Evolutionary conservation across 495 filamentous ascomycete species (phyloP), one percentile per base, ranked within the genome.

Genomic region (Evernia prunastri): DNA sequence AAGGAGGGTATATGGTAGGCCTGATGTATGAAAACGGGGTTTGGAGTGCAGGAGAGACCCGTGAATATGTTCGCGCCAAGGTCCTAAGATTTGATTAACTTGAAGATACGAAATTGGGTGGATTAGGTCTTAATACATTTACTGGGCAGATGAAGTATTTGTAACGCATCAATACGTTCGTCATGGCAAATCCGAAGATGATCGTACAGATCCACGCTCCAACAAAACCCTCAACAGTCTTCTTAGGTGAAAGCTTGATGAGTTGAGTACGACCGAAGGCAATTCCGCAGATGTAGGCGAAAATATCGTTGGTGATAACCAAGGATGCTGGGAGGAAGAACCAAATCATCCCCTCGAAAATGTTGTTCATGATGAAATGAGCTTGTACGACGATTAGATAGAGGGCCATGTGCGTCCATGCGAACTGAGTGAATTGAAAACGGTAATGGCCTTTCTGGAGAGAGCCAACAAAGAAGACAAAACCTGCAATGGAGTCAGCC

Each of bases 281-380:
- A 71, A 99, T 97, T 66, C 95, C 95, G 74, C 91, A 96, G 65
- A 99, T 83, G 71, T 99, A 99, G 72, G 95, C 95, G 71, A 96
- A 97, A 65, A 97, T 99, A 74, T 99, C 95, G 72, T 99, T 99
- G 43, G 89, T 96, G 71, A 97, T 96, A 69, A 99, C 95, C 61
- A 99, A 82, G 35, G 89, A 88, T 4, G 91, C 92, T 3, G 95
- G 95, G 54, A 99, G 80, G 83, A 99, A 97, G 82, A 99, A 97
- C 95, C 95, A 99, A 73, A 99, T 94, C 90, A 99, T 91, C 76
- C 95, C 95, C 78, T 99, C 95, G 74, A 99, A 93, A 65, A 97
- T 87, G 76, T 97, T 99, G 81, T 99, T 97, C 89, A 99, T 97
- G 75, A 99, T 91, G 72, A 99, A 99, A 75, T 99, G 95, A 29